A percentile compares a stretch with the other conserved stretches of the same genome.
Conservation (phyloP, 2,329 filamentous ascomycete genomes). For the Lithohypha guttulata region DNA sequence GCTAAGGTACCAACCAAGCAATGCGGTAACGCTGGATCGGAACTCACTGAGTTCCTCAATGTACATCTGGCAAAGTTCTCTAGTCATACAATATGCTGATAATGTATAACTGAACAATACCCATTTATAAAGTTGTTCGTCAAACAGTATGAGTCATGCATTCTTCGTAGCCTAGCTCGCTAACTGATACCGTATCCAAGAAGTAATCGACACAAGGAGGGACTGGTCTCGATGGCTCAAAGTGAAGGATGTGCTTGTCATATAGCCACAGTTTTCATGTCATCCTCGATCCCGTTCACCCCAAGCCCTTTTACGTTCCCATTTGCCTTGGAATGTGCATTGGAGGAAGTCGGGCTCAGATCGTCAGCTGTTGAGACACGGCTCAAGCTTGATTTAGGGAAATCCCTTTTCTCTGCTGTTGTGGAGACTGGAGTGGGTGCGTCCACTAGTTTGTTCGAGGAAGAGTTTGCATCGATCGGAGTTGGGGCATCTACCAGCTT, state of each 20-base stretch:
- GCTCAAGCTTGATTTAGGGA: conserved; percentile 16
- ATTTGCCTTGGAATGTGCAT: conserved; percentile 24
- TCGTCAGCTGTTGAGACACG: conserved; percentile 18
- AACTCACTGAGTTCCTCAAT: conserved; percentile 4
- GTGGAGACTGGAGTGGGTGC: conserved; percentile 18
- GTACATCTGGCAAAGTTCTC: conserved; percentile 5
- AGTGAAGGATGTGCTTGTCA: conserved; percentile 18
- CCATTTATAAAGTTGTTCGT: neutral
- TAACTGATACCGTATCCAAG: too few relatives aligned
- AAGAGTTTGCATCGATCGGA: conserved; percentile 24
- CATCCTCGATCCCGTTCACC: conserved; percentile 29
- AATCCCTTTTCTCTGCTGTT: conserved; percentile 14
- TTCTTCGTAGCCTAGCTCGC: neutral
- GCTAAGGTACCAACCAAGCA: too few relatives aligned
- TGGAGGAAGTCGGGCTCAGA: conserved; percentile 22
- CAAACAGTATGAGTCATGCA: neutral
- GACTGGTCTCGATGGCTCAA: too few relatives aligned
- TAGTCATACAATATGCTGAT: conserved; percentile 9
- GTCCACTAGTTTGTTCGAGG: conserved; percentile 19
- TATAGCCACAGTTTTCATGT: conserved; percentile 40
- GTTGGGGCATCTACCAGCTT: conserved; percentile 33
- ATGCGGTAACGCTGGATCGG: conserved; percentile 6
- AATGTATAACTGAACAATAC: conserved; percentile 1
- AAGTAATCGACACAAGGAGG: too few relatives aligned
- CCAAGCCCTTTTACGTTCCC: conserved; percentile 27